phyloP scores from a whole-genome alignment of 2,329 filamentous ascomycete genomes.

The Arachnopeziza araneosa region DNA sequence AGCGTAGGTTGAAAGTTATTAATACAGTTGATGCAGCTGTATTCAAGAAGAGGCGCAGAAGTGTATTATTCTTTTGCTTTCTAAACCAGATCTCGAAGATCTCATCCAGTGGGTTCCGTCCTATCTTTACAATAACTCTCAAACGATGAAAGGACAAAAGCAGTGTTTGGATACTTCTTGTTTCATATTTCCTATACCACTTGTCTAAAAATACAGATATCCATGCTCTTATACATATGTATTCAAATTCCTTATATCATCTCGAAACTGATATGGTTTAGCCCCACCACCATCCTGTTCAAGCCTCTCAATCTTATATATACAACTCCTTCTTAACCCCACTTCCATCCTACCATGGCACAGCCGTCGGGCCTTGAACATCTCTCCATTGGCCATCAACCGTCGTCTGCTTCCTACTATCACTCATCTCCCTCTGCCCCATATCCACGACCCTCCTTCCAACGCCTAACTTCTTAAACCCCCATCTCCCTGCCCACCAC shows the following conservation, averaged over 20 bases:
- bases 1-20: not conserved
- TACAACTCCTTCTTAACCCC: not conserved
- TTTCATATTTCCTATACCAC: no score
- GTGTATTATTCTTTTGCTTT: not conserved
- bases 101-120: no score
- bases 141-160: no score
- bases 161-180: no score
- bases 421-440: conserved; percentile 15
- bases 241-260: no score
- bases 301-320: not conserved
- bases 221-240: no score
- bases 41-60: not conserved
- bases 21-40: not conserved
- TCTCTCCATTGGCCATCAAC: conserved; percentile 29
- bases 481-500: conserved; percentile 30
- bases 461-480: conserved; percentile 26
- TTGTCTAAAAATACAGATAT: no score
- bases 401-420: conserved; percentile 17
- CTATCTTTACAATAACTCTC: no score
- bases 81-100: not conserved
- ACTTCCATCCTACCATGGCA: conserved; percentile 23
- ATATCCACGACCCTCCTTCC: conserved; percentile 19
- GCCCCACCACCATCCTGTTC: not conserved
- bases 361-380: conserved; percentile 25
- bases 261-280: not conserved